Evolutionary conservation across 164 flowering plant species (phyloP), one percentile per base, ranked within the genome.

Genomic region (Pachysandra terminalis): DNA sequence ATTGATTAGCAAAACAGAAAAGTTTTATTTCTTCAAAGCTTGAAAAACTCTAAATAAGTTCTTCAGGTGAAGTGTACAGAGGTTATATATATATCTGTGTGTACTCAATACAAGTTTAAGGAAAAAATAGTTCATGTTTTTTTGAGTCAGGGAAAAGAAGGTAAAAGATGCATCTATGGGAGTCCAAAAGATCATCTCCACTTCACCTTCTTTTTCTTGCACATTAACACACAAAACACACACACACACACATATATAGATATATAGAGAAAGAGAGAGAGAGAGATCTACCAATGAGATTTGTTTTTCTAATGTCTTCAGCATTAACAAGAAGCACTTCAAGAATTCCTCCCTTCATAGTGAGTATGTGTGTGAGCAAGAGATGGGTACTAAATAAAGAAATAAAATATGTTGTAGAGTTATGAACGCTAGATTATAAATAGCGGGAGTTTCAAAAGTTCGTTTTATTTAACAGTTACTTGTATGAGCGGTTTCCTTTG

Each of bases 271-370:
- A 37, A 70, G 54, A 68, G 59, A 23, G 28, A 28, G n/a, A n/a
- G n/a, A 16, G 2, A 21, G 16, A n/a, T n/a, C n/a, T 83, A 90
- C 98, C 93, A n/a, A 88, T 9, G 45, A 83, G 55, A 71, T 81
- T 80, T 45, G 82, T 77, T 65, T 75, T 83, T 28, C 65, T 75
- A 25, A 89, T 81, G 77, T 86, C 96, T 74, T 84, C 64, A 19
- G 96, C 96, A 77, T 85, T 77, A 35, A 86, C 93, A 68, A 93
- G 83, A 79, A 93, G 79, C 4, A 90, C 90, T 84, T 93, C 96
- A 56, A 93, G 85, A 25, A 74, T 68, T 69, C 92, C 91, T 65
- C 69, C 83, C 69, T 75, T 79, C 88, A 85, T 85, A 23, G 19
- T 21, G 63, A 45, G 51, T 19, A 49, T 19, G 49, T 35, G 49